Conservation (phyloP, 1,284 basidiomycete genomes). For the Sporisorium exsertum region DNA sequence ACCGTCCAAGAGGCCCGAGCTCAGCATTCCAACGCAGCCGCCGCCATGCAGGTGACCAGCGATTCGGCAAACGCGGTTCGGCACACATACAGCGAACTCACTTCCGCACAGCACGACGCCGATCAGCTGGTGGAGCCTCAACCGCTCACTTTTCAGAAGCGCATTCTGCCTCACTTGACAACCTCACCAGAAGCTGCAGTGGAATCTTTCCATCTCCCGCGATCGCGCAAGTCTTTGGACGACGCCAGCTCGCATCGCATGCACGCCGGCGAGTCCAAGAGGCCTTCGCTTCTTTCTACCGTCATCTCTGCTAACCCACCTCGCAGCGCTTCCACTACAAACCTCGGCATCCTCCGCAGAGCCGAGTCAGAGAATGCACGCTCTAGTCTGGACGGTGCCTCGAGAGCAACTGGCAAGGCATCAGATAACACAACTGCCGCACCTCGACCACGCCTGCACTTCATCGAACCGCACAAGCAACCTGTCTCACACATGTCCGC, state of each 20-base stretch:
- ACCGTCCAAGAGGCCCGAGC: background rate
- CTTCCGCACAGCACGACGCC: background rate
- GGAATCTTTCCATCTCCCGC: conserved; percentile 18
- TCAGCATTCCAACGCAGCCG: conserved; percentile 2
- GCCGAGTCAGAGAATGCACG: conserved; percentile 9
- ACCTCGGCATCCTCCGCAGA: conserved; percentile 32
- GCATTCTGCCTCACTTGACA: conserved; percentile 28
- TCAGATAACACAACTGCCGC: background rate
- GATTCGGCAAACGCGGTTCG: background rate
- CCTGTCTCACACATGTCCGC: conserved; percentile 2
- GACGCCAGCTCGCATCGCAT: background rate
- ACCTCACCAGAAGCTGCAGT: conserved; percentile 34
- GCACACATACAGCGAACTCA: conserved; percentile 2
- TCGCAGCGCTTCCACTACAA: conserved; percentile 23
- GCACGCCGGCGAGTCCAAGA: conserved; percentile 6
- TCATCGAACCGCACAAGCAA: conserved; percentile 34
- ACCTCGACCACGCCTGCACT: conserved; percentile 35
- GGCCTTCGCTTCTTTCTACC: conserved; percentile 29
- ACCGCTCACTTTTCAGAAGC: conserved; percentile 40
- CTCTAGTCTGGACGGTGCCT: background rate
- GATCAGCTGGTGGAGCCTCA: conserved; percentile 1
- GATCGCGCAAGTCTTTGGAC: conserved; percentile 10
- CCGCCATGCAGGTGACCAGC: background rate
- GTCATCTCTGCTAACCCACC: conserved; percentile 17
- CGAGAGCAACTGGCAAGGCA: background rate